Base-by-base conservation (phyloP, 768 basidiomycete species). In the Leccinum rimulosum region DNA sequence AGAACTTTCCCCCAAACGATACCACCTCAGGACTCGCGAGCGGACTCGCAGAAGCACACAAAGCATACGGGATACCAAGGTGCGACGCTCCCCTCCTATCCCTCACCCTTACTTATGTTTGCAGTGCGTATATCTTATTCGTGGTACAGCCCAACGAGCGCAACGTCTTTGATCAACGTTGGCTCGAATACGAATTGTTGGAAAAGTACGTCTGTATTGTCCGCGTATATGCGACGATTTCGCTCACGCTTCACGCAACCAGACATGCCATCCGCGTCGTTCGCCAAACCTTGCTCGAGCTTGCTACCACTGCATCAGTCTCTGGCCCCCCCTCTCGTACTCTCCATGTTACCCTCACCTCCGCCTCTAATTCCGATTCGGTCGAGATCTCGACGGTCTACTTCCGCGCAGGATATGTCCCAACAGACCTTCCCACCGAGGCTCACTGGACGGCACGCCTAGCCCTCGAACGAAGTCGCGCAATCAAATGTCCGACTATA, bases 161-260 rank as follows among this genome's bases (percentile, higher is more conserved):
- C 38, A 99, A 99, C 73, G 83, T 96, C 5, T 98, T 98, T 70
- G 96, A 98, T 72, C 96, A 99, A 71, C 80, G 88, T 14, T 84
- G 82, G 77, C 74, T 98, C 25, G 93, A 98, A 73, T 97, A 93
- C 61, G 87, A 93, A 61, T 78, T 99, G 0, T 72, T 93, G 0
- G 85, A 93, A 66, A 83, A 74, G 94, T 94, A 69, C 51, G 82
- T 74, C 19, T 47, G 35, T 15, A 6, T 8, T 35, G 5, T 36
- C 11, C 8, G 28, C 49, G 25, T 52, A 33, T 38, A 19, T 28
- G 31, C 48, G 9, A 12, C 31, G 30, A 11, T 49, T 17, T 28
- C 10, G 7, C 36, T 35, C 25, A 36, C 9, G 14, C 22, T 50
- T 36, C 14, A 9, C 11, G 6, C 36, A 12, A 28, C 9, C 15